phyloP scores from a whole-genome alignment of 495 filamentous ascomycete genomes.

The Xylaria cubensis region DNA sequence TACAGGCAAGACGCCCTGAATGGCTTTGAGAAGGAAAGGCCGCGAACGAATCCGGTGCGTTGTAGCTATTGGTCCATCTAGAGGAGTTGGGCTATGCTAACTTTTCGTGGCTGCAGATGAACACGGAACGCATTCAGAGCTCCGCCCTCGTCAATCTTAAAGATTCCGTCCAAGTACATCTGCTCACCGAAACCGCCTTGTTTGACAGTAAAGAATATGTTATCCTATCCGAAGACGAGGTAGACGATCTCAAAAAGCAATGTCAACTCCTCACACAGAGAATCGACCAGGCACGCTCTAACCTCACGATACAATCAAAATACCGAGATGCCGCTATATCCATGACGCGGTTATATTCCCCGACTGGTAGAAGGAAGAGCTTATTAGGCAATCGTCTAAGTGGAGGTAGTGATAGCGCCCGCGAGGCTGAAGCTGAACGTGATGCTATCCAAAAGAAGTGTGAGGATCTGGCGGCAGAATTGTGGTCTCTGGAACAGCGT shows the following conservation, averaged over 20 bases:
- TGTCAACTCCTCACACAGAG: slow-evolving; percentile 69
- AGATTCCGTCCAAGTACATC: slow-evolving; percentile 71
- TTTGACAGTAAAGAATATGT: slow-evolving; percentile 83
- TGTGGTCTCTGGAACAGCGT: slow-evolving; percentile 77
- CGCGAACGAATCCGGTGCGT: slow-evolving; percentile 58
- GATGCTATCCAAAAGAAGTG: slow-evolving; percentile 77
- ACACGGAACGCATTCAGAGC: slow-evolving; percentile 48
- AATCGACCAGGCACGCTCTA: slow-evolving; percentile 80
- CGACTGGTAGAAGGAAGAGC: slow-evolving; percentile 55
- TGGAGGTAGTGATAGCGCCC: slow-evolving; percentile 47
- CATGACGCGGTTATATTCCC: slow-evolving; percentile 76
- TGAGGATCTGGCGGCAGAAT: slow-evolving; percentile 80
- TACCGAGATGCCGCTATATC: slow-evolving; percentile 90
- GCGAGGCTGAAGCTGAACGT: slow-evolving; percentile 76
- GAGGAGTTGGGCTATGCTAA: slow-evolving; percentile 29
- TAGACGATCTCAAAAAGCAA: slow-evolving; percentile 90
- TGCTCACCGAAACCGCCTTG: slow-evolving; percentile 92
- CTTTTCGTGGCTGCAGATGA: slow-evolving; percentile 39
- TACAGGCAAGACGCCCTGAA: slow-evolving; percentile 54
- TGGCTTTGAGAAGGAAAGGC: slow-evolving; percentile 52
- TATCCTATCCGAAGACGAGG: slow-evolving; percentile 86
- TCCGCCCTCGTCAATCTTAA: slow-evolving; percentile 55
- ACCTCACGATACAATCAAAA: slow-evolving; percentile 89
- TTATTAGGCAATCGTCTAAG: slow-evolving; percentile 59
- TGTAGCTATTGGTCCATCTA: background rate